Evolutionary conservation across 805 yeast species (phyloP).

Genomic region (Deakozyma indianensis): DNA sequence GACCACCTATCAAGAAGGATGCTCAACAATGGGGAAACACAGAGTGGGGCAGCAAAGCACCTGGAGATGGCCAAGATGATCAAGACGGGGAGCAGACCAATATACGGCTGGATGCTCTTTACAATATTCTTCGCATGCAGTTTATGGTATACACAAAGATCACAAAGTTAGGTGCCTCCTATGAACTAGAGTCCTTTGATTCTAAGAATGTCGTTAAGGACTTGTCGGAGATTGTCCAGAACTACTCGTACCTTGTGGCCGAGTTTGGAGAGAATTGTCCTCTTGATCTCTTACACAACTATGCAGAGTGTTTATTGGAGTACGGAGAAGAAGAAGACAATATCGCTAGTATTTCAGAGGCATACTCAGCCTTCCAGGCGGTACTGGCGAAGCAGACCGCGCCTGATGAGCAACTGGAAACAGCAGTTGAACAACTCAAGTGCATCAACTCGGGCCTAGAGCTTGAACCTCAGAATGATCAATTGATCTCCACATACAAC

Average conservation of each 20-base stretch:
- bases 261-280: slow-evolving; percentile 1
- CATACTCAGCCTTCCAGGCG: slow-evolving; percentile 8
- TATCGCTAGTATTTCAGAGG: slow-evolving; percentile 4
- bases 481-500: slow-evolving; percentile 1
- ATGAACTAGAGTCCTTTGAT: slow-evolving; percentile 1
- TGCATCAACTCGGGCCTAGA: background rate
- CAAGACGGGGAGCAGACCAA: background rate
- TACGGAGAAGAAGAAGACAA: slow-evolving; percentile 10
- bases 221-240: slow-evolving; percentile 5
- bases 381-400: slow-evolving; percentile 8
- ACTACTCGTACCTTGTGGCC: slow-evolving; percentile 4
- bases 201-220: slow-evolving; percentile 3
- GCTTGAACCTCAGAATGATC: background rate
- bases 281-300: slow-evolving; percentile 11
- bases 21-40: slow-evolving; percentile 1
- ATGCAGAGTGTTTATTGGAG: slow-evolving; percentile 13
- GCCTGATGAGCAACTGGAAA: slow-evolving; percentile 5
- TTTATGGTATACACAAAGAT: slow-evolving; percentile 43
- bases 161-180: slow-evolving; percentile 18
- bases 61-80: background rate
- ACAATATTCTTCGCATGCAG: slow-evolving; percentile 44
- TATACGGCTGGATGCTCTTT: slow-evolving; percentile 31
- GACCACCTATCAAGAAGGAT: slow-evolving; percentile 6
- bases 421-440: slow-evolving; percentile 2
- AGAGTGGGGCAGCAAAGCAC: background rate